Evolutionary conservation across 2,329 filamentous ascomycete species (phyloP).

Genomic region (Sarocladiaceae sp.): DNA sequence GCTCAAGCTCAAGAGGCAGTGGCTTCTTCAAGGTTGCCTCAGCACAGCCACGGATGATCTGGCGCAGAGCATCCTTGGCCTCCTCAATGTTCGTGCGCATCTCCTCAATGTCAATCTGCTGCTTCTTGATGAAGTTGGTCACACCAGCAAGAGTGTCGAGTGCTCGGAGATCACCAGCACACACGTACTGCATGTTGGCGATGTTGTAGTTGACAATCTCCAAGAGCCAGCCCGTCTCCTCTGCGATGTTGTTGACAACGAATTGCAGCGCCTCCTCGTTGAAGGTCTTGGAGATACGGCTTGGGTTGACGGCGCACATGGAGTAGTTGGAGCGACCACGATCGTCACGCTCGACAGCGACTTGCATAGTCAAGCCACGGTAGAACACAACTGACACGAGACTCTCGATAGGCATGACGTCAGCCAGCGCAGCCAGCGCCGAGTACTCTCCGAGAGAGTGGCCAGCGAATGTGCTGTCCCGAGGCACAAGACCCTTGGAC

Average conservation of each 20-base stretch:
- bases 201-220: conserved; percentile 98
- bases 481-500: conserved; percentile 89
- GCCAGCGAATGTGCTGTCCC: conserved; percentile 95
- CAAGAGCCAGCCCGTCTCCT: conserved; percentile 90
- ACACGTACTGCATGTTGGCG: conserved; percentile 72
- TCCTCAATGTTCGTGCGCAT: conserved; percentile 88
- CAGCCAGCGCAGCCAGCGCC: conserved; percentile 88
- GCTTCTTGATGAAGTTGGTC: conserved; percentile 91
- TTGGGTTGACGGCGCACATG: conserved; percentile 99
- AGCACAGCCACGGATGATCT: conserved; percentile 87
- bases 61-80: conserved; percentile 81
- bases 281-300: conserved; percentile 97
- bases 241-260: conserved; percentile 90
- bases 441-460: conserved; percentile 99
- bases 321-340: conserved; percentile 94
- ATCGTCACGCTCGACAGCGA: conserved; percentile 94
- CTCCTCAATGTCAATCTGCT: conserved; percentile 95
- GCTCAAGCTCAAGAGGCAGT: conserved; percentile 80
- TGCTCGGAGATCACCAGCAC: conserved; percentile 65
- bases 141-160: conserved; percentile 74
- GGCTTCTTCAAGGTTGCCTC: conserved; percentile 87
- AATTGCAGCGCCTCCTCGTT: conserved; percentile 97
- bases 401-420: conserved; percentile 99
- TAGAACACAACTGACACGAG: conserved; percentile 99
- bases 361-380: conserved; percentile 97